A percentile compares a stretch with the other conserved stretches of the same genome.
These are phyloP conservation scores for Nicotiana noctiflora DNA, from an alignment of 257 asterid genomes.

Conservation along the genomic window DNA sequence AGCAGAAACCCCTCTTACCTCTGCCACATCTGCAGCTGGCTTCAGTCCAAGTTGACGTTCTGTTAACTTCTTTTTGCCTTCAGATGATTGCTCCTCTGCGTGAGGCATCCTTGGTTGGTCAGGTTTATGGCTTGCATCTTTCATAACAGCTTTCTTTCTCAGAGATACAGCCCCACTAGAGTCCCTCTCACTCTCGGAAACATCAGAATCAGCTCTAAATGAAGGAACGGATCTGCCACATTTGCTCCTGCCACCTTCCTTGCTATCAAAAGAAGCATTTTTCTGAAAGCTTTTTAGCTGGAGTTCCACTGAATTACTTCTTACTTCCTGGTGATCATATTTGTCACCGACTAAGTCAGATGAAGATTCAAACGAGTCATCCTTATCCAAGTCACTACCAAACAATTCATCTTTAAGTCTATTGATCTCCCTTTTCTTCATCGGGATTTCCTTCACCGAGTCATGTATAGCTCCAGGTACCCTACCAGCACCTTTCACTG, in stretches of 20 bases:
- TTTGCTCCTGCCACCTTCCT: slow-evolving; percentile 12
- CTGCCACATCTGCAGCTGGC: slow-evolving; percentile 23
- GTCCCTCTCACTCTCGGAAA: slow-evolving; percentile 13
- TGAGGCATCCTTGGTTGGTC: slow-evolving; percentile 4
- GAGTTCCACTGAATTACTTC: slow-evolving; percentile 13
- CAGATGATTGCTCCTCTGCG: slow-evolving; percentile 28
- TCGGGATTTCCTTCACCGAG: slow-evolving; percentile 24
- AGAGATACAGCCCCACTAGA: slow-evolving; percentile 8
- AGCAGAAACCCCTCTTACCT: slow-evolving; percentile 28
- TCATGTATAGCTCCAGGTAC: slow-evolving; percentile 15
- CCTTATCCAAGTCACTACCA: slow-evolving; percentile 17
- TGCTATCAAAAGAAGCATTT: slow-evolving; percentile 8
- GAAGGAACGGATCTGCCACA: neutral
- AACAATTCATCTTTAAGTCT: slow-evolving; percentile 25
- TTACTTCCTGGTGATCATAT: slow-evolving; percentile 15
- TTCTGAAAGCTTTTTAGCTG: slow-evolving; percentile 8
- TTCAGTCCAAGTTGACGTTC: slow-evolving; percentile 39
- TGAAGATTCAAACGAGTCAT: slow-evolving; percentile 11
- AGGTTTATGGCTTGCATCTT: slow-evolving; percentile 12
- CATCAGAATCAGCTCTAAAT: slow-evolving; percentile 9
- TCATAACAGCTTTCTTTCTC: slow-evolving; percentile 9
- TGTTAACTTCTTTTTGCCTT: slow-evolving; percentile 42
- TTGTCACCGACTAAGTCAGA: slow-evolving; percentile 16
- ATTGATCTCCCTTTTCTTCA: slow-evolving; percentile 33
- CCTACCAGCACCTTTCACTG: slow-evolving; percentile 17